These are phyloP conservation scores for Suillus plorans DNA, from an alignment of 768 basidiomycete genomes.

Conservation along the genomic window DNA sequence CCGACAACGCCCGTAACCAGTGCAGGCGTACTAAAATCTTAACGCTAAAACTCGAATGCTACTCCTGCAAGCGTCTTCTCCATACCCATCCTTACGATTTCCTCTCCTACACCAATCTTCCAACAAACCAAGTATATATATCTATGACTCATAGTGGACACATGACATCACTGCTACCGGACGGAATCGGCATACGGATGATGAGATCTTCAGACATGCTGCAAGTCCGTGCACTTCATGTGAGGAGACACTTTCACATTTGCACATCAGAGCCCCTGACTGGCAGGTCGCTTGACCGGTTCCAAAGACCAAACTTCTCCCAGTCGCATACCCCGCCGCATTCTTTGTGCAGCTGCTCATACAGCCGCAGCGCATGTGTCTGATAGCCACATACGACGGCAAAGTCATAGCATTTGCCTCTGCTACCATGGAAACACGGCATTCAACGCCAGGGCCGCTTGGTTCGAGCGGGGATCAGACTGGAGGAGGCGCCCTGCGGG, in stretches of 20 bases:
- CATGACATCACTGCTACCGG: background rate
- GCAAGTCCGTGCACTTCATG: conserved; percentile 27
- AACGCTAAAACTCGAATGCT: background rate
- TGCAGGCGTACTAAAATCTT: background rate
- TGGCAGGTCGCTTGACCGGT: background rate
- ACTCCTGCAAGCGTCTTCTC: background rate
- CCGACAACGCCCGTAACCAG: background rate
- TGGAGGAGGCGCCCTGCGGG: conserved; percentile 14
- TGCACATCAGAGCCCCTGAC: background rate
- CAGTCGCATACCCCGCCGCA: conserved; percentile 27
- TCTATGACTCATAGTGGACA: background rate
- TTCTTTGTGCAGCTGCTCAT: conserved; percentile 34
- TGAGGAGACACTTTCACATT: conserved; percentile 9
- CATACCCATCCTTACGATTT: background rate
- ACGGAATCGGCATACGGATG: conserved; percentile 18
- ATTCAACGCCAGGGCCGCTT: conserved; percentile 2
- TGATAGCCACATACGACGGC: conserved; percentile 24
- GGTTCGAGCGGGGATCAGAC: conserved; percentile 7
- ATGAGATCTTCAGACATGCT: conserved; percentile 31
- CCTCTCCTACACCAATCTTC: background rate
- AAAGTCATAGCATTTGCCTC: conserved; percentile 29
- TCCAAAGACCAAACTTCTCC: conserved; percentile 23
- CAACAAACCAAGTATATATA: background rate
- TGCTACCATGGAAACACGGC: conserved; percentile 16
- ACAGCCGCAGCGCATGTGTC: conserved; percentile 28